Conservation (phyloP, 1,284 basidiomycete genomes). For the Ceratobasidium sp. region DNA sequence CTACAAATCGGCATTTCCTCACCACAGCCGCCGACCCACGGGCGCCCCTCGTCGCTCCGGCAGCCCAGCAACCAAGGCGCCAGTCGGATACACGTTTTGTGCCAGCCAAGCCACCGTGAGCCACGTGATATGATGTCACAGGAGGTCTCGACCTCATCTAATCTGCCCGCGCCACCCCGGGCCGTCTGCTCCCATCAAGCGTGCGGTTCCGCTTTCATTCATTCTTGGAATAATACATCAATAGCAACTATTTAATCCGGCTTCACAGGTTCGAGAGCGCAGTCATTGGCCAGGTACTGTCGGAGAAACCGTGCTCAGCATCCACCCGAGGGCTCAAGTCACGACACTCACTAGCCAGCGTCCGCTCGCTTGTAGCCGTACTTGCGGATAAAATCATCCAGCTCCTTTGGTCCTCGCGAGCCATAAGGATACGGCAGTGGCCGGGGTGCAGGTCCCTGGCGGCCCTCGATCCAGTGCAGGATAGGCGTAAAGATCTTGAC, state of each 20-base stretch:
- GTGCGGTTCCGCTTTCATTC: constrained; percentile 15
- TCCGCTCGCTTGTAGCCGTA: constrained; percentile 78
- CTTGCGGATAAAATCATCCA: constrained; percentile 76
- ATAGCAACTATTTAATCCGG: constrained; percentile 16
- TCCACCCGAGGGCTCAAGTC: constrained; percentile 7
- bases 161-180: not conserved
- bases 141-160: not conserved
- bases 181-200: not conserved
- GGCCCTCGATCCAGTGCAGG: constrained; percentile 90
- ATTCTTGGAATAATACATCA: constrained; percentile 21
- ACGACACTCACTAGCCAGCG: constrained; percentile 72
- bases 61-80: not conserved
- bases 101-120: not conserved
- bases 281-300: constrained; percentile 53
- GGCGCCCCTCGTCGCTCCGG: not conserved
- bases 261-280: constrained; percentile 49
- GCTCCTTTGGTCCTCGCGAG: constrained; percentile 86
- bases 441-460: constrained; percentile 63
- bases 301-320: constrained; percentile 6
- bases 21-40: constrained; percentile 7
- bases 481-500: constrained; percentile 90
- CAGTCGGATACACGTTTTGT: not conserved
- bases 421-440: constrained; percentile 88
- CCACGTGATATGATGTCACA: constrained; percentile 39
- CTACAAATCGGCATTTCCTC: constrained; percentile 1